Conservation (phyloP, 2,329 filamentous ascomycete species). For the Cercospora sp. region DNA sequence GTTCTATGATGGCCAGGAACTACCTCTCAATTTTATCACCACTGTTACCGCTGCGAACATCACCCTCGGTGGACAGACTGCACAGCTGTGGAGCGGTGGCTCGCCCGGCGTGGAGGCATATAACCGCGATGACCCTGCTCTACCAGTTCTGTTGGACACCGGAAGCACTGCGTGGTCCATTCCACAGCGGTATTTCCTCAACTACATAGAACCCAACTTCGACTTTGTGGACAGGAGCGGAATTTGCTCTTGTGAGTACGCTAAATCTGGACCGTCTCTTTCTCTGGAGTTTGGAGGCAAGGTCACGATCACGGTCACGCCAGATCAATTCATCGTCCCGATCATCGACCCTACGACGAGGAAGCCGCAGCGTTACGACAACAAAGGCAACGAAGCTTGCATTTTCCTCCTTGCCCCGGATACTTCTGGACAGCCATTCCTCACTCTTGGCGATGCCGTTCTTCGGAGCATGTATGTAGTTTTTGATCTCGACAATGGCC, state of each 20-base stretch:
- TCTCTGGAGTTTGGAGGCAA: constrained; percentile 35
- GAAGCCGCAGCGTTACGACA: constrained; percentile 22
- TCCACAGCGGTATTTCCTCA: constrained; percentile 28
- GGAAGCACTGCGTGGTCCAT: constrained; percentile 37
- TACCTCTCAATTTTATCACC: constrained; percentile 33
- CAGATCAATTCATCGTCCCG: constrained; percentile 36
- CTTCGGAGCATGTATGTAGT: constrained; percentile 40
- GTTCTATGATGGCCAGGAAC: constrained; percentile 14
- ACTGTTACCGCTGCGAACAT: constrained; percentile 34
- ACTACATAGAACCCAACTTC: constrained; percentile 29
- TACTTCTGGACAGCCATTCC: constrained; percentile 24
- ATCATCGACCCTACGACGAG: constrained; percentile 33
- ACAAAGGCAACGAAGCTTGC: constrained; percentile 27
- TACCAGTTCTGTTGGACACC: constrained; percentile 39
- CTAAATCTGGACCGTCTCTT: constrained; percentile 30
- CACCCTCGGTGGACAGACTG: constrained; percentile 24
- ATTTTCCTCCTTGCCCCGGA: constrained; percentile 32
- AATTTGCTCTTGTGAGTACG: constrained; percentile 31
- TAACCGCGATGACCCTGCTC: constrained; percentile 18
- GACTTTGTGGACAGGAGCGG: constrained; percentile 27
- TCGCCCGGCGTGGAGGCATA: constrained; percentile 26
- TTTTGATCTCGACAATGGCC: constrained; percentile 41
- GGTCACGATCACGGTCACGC: constrained; percentile 34
- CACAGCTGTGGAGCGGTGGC: constrained; percentile 29
- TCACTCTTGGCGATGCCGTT: constrained; percentile 37